Evolutionary conservation across 2,329 filamentous ascomycete genomes (phyloP), one percentile per base, ranked within the genome.

Genomic region (Parafenestella ontariensis): DNA sequence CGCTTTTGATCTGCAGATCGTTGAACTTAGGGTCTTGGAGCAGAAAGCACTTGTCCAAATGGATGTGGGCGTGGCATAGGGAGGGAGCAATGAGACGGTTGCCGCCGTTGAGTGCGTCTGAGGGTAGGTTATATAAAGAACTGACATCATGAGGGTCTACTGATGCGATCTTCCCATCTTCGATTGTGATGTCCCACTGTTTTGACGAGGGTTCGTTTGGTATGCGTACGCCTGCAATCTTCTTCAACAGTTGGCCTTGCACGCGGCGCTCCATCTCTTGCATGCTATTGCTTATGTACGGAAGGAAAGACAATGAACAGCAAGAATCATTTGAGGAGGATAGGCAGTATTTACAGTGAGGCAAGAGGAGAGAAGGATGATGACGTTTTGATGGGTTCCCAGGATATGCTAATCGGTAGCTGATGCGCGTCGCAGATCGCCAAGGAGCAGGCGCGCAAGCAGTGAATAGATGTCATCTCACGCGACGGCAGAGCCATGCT

Each of bases 31-130:
- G 81, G 60, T 85, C 80, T 18, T 79, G 84, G 9, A 88, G 77
- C 24, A 88, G 73, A 61, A 85, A 88, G 34, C 84, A 81, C 66
- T 88, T 88, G 72, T 91, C 89, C 24, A 91, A 79, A 66, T 91
- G 89, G 46, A 91, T 84, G 61, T 91, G 89, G 7, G 89, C 87
- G 66, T 91, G 89, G 61, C 87, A 90, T 3, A 91, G 80, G 8
- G 82, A 80, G 3, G 86, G 85, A 18, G 77, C 74, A 10, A 85
- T 62, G 1, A 85, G 72, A 23, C 77, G 69, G 44, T 71, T 72
- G 20, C 62, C 49, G 17, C 73, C 78, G 58, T 81, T 62, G 45
- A 85, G 71, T 5, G 75, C 68, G 24, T 76, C 66, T 5, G 71
- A 66, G 15, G 47, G 34, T 15, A 62, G 40, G 8, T 34, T 26